A percentile compares a stretch with the other conserved stretches of the same genome.
These are phyloP conservation scores for Linnemannia exigua DNA, from an alignment of 192 early-diverging fungal genomes.

Conservation along the genomic window DNA sequence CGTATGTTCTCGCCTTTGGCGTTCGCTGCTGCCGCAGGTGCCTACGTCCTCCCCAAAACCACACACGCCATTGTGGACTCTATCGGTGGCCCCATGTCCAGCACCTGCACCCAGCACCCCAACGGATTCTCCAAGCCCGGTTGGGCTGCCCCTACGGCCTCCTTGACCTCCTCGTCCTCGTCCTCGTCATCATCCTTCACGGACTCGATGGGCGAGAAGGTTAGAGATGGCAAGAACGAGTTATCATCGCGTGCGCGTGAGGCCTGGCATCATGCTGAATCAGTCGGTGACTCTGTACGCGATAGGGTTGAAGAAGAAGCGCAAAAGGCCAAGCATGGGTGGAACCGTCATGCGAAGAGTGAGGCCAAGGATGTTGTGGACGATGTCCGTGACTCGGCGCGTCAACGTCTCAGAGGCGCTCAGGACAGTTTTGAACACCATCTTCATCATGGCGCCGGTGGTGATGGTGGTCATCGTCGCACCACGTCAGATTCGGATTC, in stretches of 20 bases:
- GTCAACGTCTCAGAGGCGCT: not conserved
- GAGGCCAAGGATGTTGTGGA: constrained; percentile 1
- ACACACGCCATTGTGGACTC: constrained; percentile 41
- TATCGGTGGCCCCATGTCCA: constrained; percentile 16
- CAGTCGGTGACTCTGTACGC: not conserved
- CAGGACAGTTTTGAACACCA: not conserved
- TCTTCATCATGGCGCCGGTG: not conserved
- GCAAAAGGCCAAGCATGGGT: constrained; percentile 4
- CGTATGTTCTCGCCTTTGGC: constrained; percentile 49
- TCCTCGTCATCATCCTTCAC: not conserved
- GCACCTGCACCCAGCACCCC: not conserved
- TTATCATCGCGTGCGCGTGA: constrained; percentile 34
- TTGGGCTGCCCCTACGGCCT: not conserved
- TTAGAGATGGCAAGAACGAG: constrained; percentile 9
- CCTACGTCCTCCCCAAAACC: constrained; percentile 38
- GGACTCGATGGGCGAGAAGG: not conserved
- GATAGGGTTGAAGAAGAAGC: not conserved
- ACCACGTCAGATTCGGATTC: not conserved
- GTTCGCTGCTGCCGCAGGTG: constrained; percentile 43
- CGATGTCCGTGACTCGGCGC: not conserved
- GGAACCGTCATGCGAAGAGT: not conserved
- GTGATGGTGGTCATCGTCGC: not conserved
- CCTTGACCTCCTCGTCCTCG: not conserved
- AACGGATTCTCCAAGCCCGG: not conserved
- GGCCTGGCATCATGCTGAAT: constrained; percentile 22